Evolutionary conservation across 345 rosid species (phyloP).

Genomic region (Laguncularia racemosa): DNA sequence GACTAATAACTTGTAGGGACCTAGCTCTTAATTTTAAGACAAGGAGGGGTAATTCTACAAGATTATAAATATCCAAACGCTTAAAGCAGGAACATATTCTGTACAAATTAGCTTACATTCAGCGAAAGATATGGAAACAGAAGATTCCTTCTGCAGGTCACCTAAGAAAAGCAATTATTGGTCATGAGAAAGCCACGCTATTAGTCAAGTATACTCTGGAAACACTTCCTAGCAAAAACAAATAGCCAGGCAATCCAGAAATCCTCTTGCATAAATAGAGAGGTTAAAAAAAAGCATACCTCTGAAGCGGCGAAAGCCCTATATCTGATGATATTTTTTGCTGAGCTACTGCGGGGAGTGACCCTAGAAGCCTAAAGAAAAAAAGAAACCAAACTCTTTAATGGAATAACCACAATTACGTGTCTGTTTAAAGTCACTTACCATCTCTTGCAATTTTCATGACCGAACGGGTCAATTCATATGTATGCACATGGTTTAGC

Average conservation of each 20-base stretch:
- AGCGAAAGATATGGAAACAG: conserved; percentile 26
- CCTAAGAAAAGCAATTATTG: conserved; percentile 26
- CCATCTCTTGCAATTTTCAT: background rate
- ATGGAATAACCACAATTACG: conserved; percentile 13
- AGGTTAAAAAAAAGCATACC: conserved; percentile 56
- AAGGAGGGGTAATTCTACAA: background rate
- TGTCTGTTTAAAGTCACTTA: background rate
- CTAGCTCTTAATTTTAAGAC: background rate
- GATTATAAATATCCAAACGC: background rate
- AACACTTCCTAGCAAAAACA: no score
- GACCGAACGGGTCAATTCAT: no score
- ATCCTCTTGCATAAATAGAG: no score
- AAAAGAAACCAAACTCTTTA: conserved; percentile 8
- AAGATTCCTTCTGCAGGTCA: conserved; percentile 27
- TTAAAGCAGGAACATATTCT: background rate
- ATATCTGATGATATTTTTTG: conserved; percentile 27
- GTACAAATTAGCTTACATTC: conserved; percentile 31
- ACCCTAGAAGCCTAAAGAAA: conserved; percentile 26
- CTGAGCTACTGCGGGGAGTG: conserved; percentile 26
- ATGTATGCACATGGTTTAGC: no score
- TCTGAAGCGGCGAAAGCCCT: conserved; percentile 37
- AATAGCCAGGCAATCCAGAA: no score
- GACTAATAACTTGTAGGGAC: background rate
- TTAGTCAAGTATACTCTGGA: no score
- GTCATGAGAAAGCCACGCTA: no score